Evolutionary conservation across 2,329 filamentous ascomycete species (phyloP).

Genomic region (Akanthomyces dipterigenus): DNA sequence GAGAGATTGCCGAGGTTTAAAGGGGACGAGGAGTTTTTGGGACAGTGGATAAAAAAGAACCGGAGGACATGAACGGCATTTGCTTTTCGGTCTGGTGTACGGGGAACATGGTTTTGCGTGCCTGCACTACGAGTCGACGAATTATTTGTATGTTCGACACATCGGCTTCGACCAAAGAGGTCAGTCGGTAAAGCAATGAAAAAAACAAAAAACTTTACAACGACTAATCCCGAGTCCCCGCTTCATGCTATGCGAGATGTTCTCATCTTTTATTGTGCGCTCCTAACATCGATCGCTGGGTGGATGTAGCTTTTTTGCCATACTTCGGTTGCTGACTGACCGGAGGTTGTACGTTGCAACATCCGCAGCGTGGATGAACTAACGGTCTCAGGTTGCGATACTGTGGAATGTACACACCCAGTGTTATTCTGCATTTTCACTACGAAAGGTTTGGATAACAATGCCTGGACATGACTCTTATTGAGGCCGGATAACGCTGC

Average conservation of each 20-base stretch:
- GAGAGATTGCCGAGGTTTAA: constrained; percentile 96
- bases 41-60: constrained; percentile 10
- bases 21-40: constrained; percentile 21
- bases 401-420: too few relatives aligned
- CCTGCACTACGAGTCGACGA: constrained; percentile 37
- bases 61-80: constrained; percentile 30
- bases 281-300: neutral
- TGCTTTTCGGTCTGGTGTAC: constrained; percentile 42
- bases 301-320: neutral
- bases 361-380: neutral
- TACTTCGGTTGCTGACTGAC: neutral
- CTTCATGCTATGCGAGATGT: neutral
- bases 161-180: constrained; percentile 33
- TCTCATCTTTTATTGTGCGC: constrained; percentile 7
- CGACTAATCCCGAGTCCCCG: neutral
- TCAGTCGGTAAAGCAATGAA: constrained; percentile 38
- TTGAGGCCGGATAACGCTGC: neutral
- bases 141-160: constrained; percentile 29
- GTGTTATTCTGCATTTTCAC: neutral
- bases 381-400: neutral
- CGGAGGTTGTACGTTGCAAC: neutral
- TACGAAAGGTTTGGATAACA: neutral
- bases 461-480: neutral
- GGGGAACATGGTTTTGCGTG: constrained; percentile 36
- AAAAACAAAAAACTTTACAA: constrained; percentile 16